Evolutionary conservation across 2,329 filamentous ascomycete genomes (phyloP).

Genomic region (Diaporthe sp.): DNA sequence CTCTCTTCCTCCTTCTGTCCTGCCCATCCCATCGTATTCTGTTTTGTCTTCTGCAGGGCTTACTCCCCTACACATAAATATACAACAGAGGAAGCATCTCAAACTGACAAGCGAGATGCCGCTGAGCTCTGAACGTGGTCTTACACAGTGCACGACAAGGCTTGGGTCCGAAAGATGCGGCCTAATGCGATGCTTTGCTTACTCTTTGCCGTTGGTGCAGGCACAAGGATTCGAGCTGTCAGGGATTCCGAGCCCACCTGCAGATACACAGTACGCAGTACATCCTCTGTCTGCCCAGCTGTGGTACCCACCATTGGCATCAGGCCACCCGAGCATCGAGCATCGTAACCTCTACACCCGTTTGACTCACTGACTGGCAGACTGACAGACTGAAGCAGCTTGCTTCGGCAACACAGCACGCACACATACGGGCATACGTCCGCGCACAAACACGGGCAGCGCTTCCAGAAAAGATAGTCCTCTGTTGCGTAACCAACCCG

Average conservation of each 20-base stretch:
- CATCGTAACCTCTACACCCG: background rate
- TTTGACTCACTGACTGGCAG: background rate
- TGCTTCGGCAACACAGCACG: no score
- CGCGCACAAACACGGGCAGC: slow-evolving; percentile 23
- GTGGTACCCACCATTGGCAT: slow-evolving; percentile 12
- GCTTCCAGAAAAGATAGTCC: slow-evolving; percentile 25
- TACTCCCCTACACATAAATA: background rate
- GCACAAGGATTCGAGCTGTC: slow-evolving; percentile 14
- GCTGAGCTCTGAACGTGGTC: background rate
- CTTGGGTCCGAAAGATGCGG: slow-evolving; percentile 1
- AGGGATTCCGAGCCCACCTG: slow-evolving; percentile 18
- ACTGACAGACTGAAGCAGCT: background rate
- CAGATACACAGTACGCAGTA: background rate
- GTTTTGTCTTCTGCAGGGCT: background rate
- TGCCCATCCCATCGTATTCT: background rate
- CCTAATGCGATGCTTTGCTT: slow-evolving; percentile 23
- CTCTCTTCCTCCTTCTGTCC: background rate
- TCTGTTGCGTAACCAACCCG: background rate
- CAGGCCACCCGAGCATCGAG: background rate
- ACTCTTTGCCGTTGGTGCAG: background rate
- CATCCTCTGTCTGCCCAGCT: background rate
- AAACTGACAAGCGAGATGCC: background rate
- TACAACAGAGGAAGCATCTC: background rate
- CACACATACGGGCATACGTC: background rate
- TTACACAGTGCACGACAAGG: slow-evolving; percentile 7